These are phyloP conservation scores for Fabrea salina DNA, from an alignment of 169 alveolate genomes.

Conservation along the genomic window DNA sequence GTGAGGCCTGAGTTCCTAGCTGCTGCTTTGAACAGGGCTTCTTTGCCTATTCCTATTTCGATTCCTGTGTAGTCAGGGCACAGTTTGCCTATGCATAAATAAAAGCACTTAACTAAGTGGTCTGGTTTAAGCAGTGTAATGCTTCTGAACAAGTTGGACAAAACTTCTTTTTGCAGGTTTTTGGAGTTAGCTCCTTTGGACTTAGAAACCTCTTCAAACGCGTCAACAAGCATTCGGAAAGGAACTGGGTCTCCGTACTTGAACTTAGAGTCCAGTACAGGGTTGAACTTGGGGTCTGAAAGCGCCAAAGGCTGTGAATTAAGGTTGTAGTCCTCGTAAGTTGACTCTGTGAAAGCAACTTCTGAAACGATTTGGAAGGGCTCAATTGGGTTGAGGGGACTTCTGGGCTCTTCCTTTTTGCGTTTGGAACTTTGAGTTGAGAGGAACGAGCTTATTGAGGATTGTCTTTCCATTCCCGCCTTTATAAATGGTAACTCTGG, in stretches of 20 bases:
- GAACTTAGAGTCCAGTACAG: slow-evolving; percentile 1
- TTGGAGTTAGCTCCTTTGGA: slow-evolving; percentile 79
- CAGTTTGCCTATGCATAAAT: slow-evolving; percentile 79
- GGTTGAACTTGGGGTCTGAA: neutral
- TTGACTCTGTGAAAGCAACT: too few relatives aligned
- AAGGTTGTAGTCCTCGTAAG: neutral
- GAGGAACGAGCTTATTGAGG: too few relatives aligned
- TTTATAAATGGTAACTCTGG: too few relatives aligned
- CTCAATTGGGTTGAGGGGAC: too few relatives aligned
- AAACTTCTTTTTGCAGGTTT: slow-evolving; percentile 63
- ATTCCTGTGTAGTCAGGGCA: slow-evolving; percentile 94
- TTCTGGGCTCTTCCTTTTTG: too few relatives aligned
- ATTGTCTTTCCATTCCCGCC: too few relatives aligned
- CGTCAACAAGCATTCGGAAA: slow-evolving; percentile 59
- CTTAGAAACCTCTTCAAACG: slow-evolving; percentile 58
- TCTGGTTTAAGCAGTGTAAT: slow-evolving; percentile 58
- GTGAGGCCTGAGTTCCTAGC: slow-evolving; percentile 93
- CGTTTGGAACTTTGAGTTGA: too few relatives aligned
- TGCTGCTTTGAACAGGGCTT: slow-evolving; percentile 90
- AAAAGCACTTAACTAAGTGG: slow-evolving; percentile 60
- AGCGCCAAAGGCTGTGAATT: slow-evolving; percentile 4
- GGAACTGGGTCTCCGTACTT: slow-evolving; percentile 47
- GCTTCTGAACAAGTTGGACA: slow-evolving; percentile 69
- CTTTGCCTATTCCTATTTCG: slow-evolving; percentile 97
- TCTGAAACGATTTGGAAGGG: too few relatives aligned